phyloP scores from a whole-genome alignment of 331 rosid species.

The Malus hybrid region DNA sequence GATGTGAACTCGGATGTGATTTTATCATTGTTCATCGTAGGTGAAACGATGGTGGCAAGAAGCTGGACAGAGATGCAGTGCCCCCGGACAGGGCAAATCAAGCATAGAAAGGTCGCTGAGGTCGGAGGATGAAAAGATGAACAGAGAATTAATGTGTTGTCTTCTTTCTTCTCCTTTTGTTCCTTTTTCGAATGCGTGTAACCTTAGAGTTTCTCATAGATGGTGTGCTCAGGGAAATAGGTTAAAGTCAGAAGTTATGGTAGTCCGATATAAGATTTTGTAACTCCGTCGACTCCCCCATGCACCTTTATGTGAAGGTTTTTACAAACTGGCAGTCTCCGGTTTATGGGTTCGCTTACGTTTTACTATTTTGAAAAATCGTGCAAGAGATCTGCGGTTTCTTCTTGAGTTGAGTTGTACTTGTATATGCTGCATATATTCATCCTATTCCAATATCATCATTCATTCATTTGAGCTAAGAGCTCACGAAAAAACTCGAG shows the following conservation, averaged over 20 bases:
- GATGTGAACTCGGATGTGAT: slow-evolving; percentile 19
- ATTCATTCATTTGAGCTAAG: background rate
- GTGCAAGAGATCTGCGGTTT: background rate
- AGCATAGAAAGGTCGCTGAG: slow-evolving; percentile 88
- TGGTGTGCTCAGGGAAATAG: background rate
- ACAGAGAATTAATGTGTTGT: background rate
- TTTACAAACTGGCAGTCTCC: background rate
- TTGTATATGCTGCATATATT: background rate
- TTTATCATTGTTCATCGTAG: slow-evolving; percentile 24
- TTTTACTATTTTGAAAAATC: background rate
- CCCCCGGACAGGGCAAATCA: slow-evolving; percentile 76
- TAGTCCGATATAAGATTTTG: background rate
- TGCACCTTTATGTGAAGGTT: background rate
- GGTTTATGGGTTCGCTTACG: background rate
- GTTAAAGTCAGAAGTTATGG: background rate
- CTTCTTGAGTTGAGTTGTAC: background rate
- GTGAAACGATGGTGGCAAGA: slow-evolving; percentile 75
- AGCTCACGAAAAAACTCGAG: background rate
- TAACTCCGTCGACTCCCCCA: background rate
- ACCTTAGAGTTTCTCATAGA: background rate
- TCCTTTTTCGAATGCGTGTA: background rate
- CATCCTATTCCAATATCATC: background rate
- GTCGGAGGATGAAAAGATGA: slow-evolving; percentile 42
- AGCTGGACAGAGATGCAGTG: slow-evolving; percentile 99
- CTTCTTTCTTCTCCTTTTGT: background rate